Base-by-base conservation (phyloP, 2,329 filamentous ascomycete species). In the Penicillium sp. region DNA sequence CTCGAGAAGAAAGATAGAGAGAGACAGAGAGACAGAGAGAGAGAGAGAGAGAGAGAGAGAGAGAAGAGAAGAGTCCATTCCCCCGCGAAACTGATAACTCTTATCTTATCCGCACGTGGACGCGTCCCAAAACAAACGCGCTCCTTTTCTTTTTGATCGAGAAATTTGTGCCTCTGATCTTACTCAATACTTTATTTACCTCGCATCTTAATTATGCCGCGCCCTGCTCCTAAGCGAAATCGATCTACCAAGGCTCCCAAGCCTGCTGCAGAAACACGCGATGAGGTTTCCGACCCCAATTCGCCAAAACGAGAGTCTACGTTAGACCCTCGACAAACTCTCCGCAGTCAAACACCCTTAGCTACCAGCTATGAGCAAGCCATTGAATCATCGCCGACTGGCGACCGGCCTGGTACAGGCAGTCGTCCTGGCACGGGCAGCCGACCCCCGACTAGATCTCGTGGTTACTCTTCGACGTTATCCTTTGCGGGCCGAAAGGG, bases 391-490 rank as follows among this genome's bases (percentile, higher is more conserved):
- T 75, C 74, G 4, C 73, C 73, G 6, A 62, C 56, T 22, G 69
- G 67, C 14, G 71, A 73, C 54, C 68, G 61, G 44, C 59, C 62
- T 21, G 71, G 62, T 24, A 74, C 72, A 24, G 69, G 67, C 4
- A 74, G 71, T 56, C 68, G 72, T 43, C 64, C 65, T 22, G 71
- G 65, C 27, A 75, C 73, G 31, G 68, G 67, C 8, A 74, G 72
- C 57, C 67, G 73, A 37, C 74, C 71, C 24, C 68, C 68, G 19
- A 74, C 72, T 4, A 66, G 74, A 60, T 68, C 74, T 44, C 72
- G 74, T 21, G 74, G 74, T 27, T 76, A 76, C 54, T 76, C 74
- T 4, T 74, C 74, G 39, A 75, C 73, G 13, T 57, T 75, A 24
- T 76, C 74, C 7, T 61, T 76, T 37, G 72, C 64, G 19, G 72